Conservation (phyloP, 148 eudicot genomes). For the Diospyros kaki region DNA sequence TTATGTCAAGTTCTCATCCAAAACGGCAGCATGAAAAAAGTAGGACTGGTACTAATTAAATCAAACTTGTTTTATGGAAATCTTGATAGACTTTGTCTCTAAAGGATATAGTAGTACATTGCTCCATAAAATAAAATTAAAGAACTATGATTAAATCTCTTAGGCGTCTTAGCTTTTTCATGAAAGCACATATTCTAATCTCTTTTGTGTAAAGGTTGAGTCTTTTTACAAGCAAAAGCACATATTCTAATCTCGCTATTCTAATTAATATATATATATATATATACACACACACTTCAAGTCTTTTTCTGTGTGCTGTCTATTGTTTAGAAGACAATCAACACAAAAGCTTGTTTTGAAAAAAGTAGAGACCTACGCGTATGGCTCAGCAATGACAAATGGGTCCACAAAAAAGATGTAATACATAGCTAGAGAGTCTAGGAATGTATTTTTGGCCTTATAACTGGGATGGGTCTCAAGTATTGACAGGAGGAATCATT, state of each 20-base stretch:
- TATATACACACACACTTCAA: background rate
- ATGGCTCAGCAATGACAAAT: conserved; percentile 5
- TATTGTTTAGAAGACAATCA: conserved; percentile 20
- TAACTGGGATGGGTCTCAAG: background rate
- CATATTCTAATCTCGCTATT: background rate
- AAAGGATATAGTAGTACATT: too few relatives aligned
- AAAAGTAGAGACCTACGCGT: conserved; percentile 22
- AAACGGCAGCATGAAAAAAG: too few relatives aligned
- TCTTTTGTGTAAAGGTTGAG: conserved; percentile 18
- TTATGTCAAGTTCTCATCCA: too few relatives aligned
- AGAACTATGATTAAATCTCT: conserved; percentile 1
- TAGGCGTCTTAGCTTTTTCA: conserved; percentile 11
- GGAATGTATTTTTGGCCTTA: background rate
- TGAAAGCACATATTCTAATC: background rate
- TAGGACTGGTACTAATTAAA: too few relatives aligned
- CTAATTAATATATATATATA: too few relatives aligned
- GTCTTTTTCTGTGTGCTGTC: conserved; percentile 20
- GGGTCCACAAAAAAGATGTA: background rate
- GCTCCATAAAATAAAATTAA: background rate
- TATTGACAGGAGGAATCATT: background rate
- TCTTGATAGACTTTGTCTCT: too few relatives aligned
- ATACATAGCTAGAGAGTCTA: background rate
- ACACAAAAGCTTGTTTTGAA: conserved; percentile 22
- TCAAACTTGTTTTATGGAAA: too few relatives aligned
- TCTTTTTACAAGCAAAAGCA: conserved; percentile 11